A percentile compares a stretch with the other conserved stretches of the same genome.
Evolutionary conservation across 1,284 basidiomycete genomes (phyloP).

Genomic region (Cutaneotrichosporon daszewskae): DNA sequence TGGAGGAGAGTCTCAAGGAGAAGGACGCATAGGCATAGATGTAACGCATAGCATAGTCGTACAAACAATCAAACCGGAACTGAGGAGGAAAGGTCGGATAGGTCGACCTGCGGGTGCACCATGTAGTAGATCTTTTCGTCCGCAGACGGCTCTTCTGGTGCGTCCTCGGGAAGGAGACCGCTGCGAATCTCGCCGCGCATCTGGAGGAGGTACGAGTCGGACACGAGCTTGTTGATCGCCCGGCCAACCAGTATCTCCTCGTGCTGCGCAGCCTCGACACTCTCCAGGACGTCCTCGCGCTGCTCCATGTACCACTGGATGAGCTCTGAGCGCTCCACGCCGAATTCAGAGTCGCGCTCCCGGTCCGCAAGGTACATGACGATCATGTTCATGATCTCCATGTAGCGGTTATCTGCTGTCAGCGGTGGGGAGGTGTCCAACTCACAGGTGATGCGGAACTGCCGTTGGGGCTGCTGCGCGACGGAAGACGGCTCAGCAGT

Average conservation of each 20-base stretch:
- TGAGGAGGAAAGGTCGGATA: slow-evolving; percentile 45
- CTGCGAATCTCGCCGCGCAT: slow-evolving; percentile 74
- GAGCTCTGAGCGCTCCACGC: slow-evolving; percentile 80
- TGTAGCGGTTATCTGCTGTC: slow-evolving; percentile 71
- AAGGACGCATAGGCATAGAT: slow-evolving; percentile 14
- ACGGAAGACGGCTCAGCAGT: slow-evolving; percentile 36
- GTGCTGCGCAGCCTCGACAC: slow-evolving; percentile 82
- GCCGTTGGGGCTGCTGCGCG: slow-evolving; percentile 45
- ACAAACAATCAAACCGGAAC: too few relatives aligned
- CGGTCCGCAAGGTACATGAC: slow-evolving; percentile 73
- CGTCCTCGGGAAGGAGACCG: slow-evolving; percentile 54
- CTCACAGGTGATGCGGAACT: slow-evolving; percentile 74
- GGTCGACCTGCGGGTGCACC: slow-evolving; percentile 47
- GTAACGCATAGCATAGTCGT: slow-evolving; percentile 5
- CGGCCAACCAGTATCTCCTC: slow-evolving; percentile 86
- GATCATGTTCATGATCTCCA: slow-evolving; percentile 71
- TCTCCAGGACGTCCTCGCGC: slow-evolving; percentile 75
- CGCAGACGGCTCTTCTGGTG: slow-evolving; percentile 19
- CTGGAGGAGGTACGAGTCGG: slow-evolving; percentile 83
- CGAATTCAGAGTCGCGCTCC: slow-evolving; percentile 70
- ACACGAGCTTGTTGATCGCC: slow-evolving; percentile 81
- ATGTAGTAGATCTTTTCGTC: slow-evolving; percentile 43
- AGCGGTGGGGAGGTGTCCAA: not conserved
- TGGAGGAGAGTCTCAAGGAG: slow-evolving; percentile 41
- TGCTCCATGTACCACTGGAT: slow-evolving; percentile 95